Base-by-base conservation (phyloP, 345 rosid species). In the Sonneratia alba region DNA sequence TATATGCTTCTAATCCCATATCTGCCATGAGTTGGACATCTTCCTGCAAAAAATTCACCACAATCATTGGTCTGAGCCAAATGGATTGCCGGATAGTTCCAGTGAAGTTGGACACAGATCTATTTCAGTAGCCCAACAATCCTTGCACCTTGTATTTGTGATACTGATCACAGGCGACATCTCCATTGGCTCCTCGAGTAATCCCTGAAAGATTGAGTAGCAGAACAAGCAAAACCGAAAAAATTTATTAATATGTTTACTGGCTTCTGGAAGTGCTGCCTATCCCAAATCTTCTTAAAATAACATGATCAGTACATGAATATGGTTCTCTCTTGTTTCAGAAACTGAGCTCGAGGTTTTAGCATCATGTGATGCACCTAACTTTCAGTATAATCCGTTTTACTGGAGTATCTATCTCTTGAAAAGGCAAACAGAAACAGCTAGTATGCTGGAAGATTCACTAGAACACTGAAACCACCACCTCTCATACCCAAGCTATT, bases 21-120 rank as follows among this genome's bases (percentile, higher is more conserved):
- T 72, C 81, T 15, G 45, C 78, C 81, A 79, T 79, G 45, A 79
- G 69, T 32, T 72, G 78, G 18, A 79, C 78, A 48, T 79, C 81
- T 72, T 75, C 81, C 81, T 79, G 78, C 32, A 49, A 51, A 49
- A 14, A 55, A 34, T 27, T 57, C 63, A n/a, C 63, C 0, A 22
- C 5, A 57, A 57, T 9, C 34, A 57, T 57, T 7, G 13, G 63
- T 34, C 37, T 34, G 6, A 3, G 38, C 13, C 18, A 34, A 24
- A 61, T 27, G 16, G 36, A n/a, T 42, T 42, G 45, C 45, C 45
- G 32, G 32, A 27, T 27, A 27, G 32, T 27, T 27, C 32, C 32
- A 27, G 32, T 27, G 32, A 27, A 27, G 32, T 27, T 27, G 32
- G 43, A 40, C 43, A 48, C 16, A 48, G 18, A 59, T 24, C 9